Evolutionary conservation across 495 filamentous ascomycete genomes (phyloP), one percentile per base, ranked within the genome.

Genomic region (Penicillium paradoxum): DNA sequence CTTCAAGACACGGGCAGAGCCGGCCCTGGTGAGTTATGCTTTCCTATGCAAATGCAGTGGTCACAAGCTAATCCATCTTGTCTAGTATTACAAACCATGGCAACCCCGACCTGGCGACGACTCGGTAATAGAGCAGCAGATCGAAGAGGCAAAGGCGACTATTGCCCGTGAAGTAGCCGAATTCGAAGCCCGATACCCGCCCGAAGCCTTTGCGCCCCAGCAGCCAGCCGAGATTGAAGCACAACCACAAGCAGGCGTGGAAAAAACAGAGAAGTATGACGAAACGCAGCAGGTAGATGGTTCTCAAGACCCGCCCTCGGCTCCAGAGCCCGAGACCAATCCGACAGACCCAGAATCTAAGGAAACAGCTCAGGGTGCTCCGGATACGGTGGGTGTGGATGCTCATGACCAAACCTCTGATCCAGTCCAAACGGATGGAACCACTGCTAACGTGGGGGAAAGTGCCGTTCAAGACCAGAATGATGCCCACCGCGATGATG

Each of bases 21-120:
- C 93, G 5, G 82, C 77, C 57, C 75, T 98, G 65, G 93, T 96
- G 78, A 63, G 87, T 73, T 43, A 24, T 22, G 5, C 11, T 21
- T 38, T 19, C 15, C 21, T 14, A 5, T 0, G 13, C 6, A 24
- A 49, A 24, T 10, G 14, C 13, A 17, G 36, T 11, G 14, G 11
- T 8, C 49, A 13, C 42, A 46, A 2, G 41, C 49, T 60, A 53
- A 60, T 22, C 22, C 45, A 57, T 72, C 32, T 36, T 43, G 27
- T 37, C 3, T 60, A 97, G 92, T 92, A 84, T 68, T 98, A 96
- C 69, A 85, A 86, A 45, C 93, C 93, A 6, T 96, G 88, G 86
- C 82, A 91, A 61, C 73, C 87, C 45, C 79, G 80, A 25, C 68
- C 77, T 4, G 76, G 76, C 15, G 82, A 89, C 52, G 83, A 85